phyloP scores from a whole-genome alignment of 208 protist genomes.

The Borovskyia barvae region DNA sequence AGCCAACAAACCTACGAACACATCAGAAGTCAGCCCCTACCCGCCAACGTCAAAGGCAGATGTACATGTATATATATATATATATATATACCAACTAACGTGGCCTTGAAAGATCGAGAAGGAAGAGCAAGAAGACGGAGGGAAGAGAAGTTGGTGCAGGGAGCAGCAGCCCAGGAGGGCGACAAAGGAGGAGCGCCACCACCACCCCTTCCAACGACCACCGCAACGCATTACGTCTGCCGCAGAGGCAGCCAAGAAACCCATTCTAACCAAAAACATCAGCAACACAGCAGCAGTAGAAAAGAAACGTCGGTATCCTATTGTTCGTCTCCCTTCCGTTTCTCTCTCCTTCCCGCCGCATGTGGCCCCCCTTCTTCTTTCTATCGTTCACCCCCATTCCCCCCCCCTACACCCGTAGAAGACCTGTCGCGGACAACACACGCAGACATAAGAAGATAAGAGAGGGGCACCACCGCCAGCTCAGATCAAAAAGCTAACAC shows the following conservation, averaged over 20 bases:
- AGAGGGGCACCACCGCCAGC: too few species aligned
- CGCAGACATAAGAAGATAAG: too few species aligned
- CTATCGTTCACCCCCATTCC: too few species aligned
- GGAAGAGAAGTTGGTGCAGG: not conserved
- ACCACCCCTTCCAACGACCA: not conserved
- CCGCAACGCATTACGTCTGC: not conserved
- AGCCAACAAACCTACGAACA: too few species aligned
- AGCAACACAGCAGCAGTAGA: not conserved
- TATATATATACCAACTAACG: not conserved
- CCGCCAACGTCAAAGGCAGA: not conserved
- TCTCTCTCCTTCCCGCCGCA: too few species aligned
- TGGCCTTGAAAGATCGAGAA: not conserved
- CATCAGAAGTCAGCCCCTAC: too few species aligned
- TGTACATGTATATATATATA: not conserved
- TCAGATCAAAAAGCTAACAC: too few species aligned
- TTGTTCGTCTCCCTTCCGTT: too few species aligned
- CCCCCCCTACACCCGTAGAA: too few species aligned
- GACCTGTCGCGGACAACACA: too few species aligned
- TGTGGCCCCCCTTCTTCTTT: too few species aligned
- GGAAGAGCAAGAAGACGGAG: not conserved
- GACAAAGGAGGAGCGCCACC: not conserved
- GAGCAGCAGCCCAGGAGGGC: not conserved
- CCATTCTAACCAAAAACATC: not conserved
- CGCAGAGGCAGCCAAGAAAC: not conserved
- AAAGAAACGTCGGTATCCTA: too few species aligned